A percentile compares a stretch with the other conserved stretches of the same genome.
Evolutionary conservation across 2,329 filamentous ascomycete genomes (phyloP).

Genomic region (Talaromyces sp.): DNA sequence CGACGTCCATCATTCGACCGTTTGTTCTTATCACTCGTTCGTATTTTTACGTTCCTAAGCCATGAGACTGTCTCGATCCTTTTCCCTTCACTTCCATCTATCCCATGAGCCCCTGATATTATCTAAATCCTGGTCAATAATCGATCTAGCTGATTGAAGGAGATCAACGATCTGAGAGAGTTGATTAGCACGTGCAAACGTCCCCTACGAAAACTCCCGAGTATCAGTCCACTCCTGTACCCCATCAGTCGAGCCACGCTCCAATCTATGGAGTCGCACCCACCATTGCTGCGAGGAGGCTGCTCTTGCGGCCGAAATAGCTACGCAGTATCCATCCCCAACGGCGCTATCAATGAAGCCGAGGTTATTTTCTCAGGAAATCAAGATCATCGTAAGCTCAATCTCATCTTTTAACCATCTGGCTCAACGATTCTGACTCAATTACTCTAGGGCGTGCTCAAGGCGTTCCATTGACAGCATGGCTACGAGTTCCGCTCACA

Average conservation of each 20-base stretch:
- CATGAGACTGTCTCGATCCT: not conserved
- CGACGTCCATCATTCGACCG: not conserved
- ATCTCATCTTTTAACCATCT: not conserved
- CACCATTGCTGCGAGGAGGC: slow-evolving; percentile 57
- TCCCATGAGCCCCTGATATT: not conserved
- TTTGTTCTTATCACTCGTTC: not conserved
- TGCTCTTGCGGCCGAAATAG: slow-evolving; percentile 83
- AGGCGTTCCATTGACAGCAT: slow-evolving; percentile 69
- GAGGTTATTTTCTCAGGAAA: slow-evolving; percentile 72
- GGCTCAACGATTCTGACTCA: slow-evolving; percentile 12
- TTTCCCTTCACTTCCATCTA: not conserved
- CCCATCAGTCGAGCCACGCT: not conserved
- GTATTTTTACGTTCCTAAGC: not conserved
- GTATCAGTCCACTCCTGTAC: not conserved
- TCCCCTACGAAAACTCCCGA: not conserved
- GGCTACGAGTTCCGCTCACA: slow-evolving; percentile 72
- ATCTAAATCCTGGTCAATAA: not conserved
- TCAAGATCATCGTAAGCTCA: slow-evolving; percentile 62
- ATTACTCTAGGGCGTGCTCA: slow-evolving; percentile 53
- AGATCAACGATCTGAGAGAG: not conserved
- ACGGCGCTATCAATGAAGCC: slow-evolving; percentile 51
- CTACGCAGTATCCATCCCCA: slow-evolving; percentile 69
- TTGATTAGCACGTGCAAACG: not conserved
- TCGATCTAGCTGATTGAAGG: not conserved
- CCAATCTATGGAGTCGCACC: not conserved